Evolutionary conservation across 2,329 filamentous ascomycete genomes (phyloP), one percentile per base, ranked within the genome.

Genomic region (Drechslerella stenobrocha): DNA sequence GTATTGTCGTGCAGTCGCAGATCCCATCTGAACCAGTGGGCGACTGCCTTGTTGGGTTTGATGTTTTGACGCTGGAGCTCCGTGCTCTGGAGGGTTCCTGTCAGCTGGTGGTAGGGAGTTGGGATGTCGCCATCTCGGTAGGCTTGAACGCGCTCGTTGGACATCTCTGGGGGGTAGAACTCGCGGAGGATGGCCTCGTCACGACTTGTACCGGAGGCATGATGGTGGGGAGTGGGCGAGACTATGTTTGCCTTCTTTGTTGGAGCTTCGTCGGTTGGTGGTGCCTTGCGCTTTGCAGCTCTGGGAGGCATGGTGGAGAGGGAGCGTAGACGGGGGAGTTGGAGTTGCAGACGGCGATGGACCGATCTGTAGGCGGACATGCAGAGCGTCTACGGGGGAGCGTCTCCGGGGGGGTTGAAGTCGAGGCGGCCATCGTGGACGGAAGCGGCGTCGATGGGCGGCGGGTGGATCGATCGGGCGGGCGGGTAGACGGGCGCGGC

Each of bases 1-100:
- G 82, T 86, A 75, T 95, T 96, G 75, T 96, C 91, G 0, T 77
- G 76, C 1, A 82, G 80, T 1, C 90, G 82, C 51, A 95, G 77
- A 75, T 96, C 91, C 73, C 83, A 84, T 77, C 93, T 95, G 79
- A 92, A 96, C 90, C 90, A 96, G 76, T 95, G 89, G 0, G 95
- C 83, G 0, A 95, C 86, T 0, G 85, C 83, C 23, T 83, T 78
- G 26, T 82, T 82, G 0, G 81, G 77, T 1, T 77, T 69, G 9
- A 87, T 80, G 0, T 77, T 76, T 24, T 80, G 78, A 6, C 88
- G 81, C 32, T 77, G 75, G 0, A 76, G 72, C 1, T 79, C 76
- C 0, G 89, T 93, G 1, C 85, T 82, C 22, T 80, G 75, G 3
- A 90, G 79, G 0, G 85, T 84, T 0, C 78, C 75, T 3, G 84